phyloP scores from a whole-genome alignment of 164 flowering plant species.

The Umbellularia californica region DNA sequence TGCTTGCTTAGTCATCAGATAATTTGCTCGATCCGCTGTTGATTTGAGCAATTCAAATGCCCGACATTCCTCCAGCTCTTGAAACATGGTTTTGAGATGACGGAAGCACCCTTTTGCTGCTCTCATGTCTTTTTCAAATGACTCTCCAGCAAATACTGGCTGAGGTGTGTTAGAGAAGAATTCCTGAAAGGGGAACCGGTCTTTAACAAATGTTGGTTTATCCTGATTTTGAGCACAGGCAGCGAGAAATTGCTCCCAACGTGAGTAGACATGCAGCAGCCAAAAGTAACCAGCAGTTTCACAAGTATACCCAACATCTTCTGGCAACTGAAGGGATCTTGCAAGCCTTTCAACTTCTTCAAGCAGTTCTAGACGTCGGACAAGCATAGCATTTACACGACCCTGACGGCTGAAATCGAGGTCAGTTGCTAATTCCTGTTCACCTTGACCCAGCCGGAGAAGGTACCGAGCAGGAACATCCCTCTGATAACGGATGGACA shows the following conservation, averaged over 20 bases:
- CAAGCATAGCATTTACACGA: slow-evolving; percentile 98
- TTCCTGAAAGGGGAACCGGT: slow-evolving; percentile 84
- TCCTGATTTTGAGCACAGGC: slow-evolving; percentile 66
- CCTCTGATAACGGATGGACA: slow-evolving; percentile 42
- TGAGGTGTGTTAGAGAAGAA: slow-evolving; percentile 75
- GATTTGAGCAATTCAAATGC: slow-evolving; percentile 98
- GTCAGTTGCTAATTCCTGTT: slow-evolving; percentile 96
- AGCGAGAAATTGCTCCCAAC: slow-evolving; percentile 95
- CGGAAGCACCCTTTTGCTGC: slow-evolving; percentile 91
- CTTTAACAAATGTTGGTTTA: slow-evolving; percentile 70
- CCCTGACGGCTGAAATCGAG: slow-evolving; percentile 98
- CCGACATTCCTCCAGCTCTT: slow-evolving; percentile 95
- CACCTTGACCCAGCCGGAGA: slow-evolving; percentile 98
- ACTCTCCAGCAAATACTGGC: slow-evolving; percentile 74
- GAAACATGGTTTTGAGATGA: slow-evolving; percentile 89
- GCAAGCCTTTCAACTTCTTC: slow-evolving; percentile 95
- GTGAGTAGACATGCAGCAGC: slow-evolving; percentile 95
- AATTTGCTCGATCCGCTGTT: slow-evolving; percentile 94
- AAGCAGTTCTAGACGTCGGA: slow-evolving; percentile 85
- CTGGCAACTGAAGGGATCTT: slow-evolving; percentile 84
- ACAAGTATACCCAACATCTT: slow-evolving; percentile 96
- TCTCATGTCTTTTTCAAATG: slow-evolving; percentile 90
- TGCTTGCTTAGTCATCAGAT: slow-evolving; percentile 96
- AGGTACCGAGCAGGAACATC: slow-evolving; percentile 99
- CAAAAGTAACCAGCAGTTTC: slow-evolving; percentile 99